Base-by-base conservation (phyloP, 768 basidiomycete species). In the Leccinum subgranulosum region DNA sequence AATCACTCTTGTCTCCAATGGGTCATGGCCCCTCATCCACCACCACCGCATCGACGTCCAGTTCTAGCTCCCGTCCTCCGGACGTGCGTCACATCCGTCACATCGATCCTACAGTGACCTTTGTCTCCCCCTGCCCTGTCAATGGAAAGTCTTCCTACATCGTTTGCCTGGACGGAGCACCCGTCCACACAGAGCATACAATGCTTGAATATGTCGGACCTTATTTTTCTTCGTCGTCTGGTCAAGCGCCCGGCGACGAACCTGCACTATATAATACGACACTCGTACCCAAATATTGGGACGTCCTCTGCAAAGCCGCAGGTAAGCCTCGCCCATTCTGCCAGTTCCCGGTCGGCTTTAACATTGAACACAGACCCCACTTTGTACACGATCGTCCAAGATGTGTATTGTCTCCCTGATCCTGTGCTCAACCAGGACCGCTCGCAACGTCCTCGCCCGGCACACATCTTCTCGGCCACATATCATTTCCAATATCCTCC, bases 91-190 rank as follows among this genome's bases (percentile, higher is more conserved):
- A 76, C 23, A 74, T 90, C 53, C 73, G 72, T 11, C 72, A 77
- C 46, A 87, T 90, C 61, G 84, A 90, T 64, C 85, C 87, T 0
- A 84, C 84, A 2, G 77, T 90, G 27, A 85, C 87, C 19, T 83
- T 90, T 61, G 67, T 81, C 31, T 81, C 86, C 4, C 77, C 70
- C 3, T 70, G 76, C 2, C 64, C 74, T 4, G 74, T 86, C 33
- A 66, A 72, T 10, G 85, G 85, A 28, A 76, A 77, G 29, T 85
- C 84, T 1, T 75, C 75, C 31, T 88, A 83, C 72, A 77, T 76
- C 0, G 82, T 90, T 7, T 78, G 80, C 61, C 65, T 75, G 9
- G 78, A 79, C 55, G 81, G 78, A 12, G 73, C 71, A 21, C 63
- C 79, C 51, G 74, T 86, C 49, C 83, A 82, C 68, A 76, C 78